Evolutionary conservation across 371 early-diverging fungal species (phyloP), one percentile per base, ranked within the genome.

Genomic region (Parasitella parasitica): DNA sequence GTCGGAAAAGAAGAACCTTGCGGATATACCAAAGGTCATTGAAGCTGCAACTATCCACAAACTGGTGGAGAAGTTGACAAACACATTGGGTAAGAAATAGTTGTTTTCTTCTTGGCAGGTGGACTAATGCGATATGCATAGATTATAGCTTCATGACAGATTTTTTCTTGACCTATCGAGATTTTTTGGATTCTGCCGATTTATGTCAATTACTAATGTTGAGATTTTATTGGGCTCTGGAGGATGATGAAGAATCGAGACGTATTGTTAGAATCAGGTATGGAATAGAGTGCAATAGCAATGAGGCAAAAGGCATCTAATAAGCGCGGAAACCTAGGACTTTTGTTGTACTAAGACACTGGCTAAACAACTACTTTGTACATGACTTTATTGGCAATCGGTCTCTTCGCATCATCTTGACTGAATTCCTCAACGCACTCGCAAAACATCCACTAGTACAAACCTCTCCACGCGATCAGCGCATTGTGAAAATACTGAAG

Each of bases 121-220:
- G 7, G 0, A 20, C 18, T 43, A 12, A 43, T 43, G 1, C 18
- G 5, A 7, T 9, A 8, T 22, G 11, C 8, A 20, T 60, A 83
- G 90, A 89, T 57, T 89, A 89, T 63, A 87, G 84, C 7, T 87
- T 86, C 35, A 75, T 89, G 75, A 84, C 86, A 39, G 90, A 89
- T 61, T 89, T 89, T 61, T 89, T 89, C 68, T 71, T 89, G 54
- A 86, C 86, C 22, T 89, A 86, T 50, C 80, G 90, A n/a, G 73
- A 81, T 16, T 89, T 89, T 53, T 72, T 88, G n/a, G 65, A 76
- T 1, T 83, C 88, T 1, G 53, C 76, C 18, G 78, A 83, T n/a
- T 59, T 89, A 26, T 81, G 86, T 51, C 77, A 78, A 49, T 56
- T 89, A 26, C 62, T 89, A 16, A 73, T 86, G 18, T 67, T 82